A percentile compares a stretch with the other conserved stretches of the same genome.
phyloP scores from a whole-genome alignment of 257 asterid genomes.

The Petunia secreta region DNA sequence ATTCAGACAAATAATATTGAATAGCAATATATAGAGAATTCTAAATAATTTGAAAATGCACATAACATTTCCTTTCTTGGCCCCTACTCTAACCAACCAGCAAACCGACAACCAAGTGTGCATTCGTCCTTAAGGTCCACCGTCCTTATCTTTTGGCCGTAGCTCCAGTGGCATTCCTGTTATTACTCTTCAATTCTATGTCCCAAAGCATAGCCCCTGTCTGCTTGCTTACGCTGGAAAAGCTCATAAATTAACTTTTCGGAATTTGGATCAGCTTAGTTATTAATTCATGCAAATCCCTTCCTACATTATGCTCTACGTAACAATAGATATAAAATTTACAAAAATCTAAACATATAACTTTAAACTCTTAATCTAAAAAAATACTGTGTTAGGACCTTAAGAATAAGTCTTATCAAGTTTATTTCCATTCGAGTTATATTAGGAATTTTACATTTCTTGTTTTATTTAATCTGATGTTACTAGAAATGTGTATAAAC shows the following conservation, averaged over 20 bases:
- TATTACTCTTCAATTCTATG: conserved; percentile 22
- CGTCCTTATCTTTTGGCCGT: conserved; percentile 32
- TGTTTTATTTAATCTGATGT: too few relatives aligned
- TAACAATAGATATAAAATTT: too few relatives aligned
- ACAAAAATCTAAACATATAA: too few relatives aligned
- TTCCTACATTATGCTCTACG: not conserved
- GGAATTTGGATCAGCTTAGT: not conserved
- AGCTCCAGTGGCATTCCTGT: conserved; percentile 34
- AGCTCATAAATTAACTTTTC: conserved; percentile 10
- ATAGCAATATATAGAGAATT: not conserved
- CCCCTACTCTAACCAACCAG: not conserved
- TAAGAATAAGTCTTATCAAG: too few relatives aligned
- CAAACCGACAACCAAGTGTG: conserved; percentile 34
- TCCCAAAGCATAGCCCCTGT: not conserved
- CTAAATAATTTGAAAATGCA: not conserved
- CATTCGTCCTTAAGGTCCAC: conserved; percentile 17
- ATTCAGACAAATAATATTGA: too few relatives aligned
- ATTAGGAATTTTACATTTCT: too few relatives aligned
- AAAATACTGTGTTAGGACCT: too few relatives aligned
- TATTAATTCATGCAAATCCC: not conserved
- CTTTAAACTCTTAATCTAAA: too few relatives aligned
- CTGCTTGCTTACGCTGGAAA: not conserved
- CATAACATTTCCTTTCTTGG: not conserved
- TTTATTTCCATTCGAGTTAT: too few relatives aligned
- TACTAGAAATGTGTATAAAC: too few relatives aligned